Percentiles rank a stretch among this genome's conserved stretches.
These are phyloP conservation scores for Allantophomopsis lycopodina DNA, from an alignment of 2,329 filamentous ascomycete genomes.

Conservation along the genomic window DNA sequence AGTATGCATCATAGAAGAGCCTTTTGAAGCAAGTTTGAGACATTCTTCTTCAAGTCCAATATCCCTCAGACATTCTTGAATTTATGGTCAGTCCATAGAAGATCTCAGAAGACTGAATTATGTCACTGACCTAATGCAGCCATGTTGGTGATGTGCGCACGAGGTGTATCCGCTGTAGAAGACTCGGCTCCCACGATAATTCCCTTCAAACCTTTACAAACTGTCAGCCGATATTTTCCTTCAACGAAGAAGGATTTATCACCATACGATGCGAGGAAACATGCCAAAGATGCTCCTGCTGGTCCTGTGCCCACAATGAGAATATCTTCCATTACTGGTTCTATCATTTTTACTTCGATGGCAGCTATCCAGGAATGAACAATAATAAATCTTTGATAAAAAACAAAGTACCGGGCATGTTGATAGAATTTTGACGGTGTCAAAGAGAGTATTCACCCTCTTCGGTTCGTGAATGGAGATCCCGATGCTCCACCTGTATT, in stretches of 20 bases:
- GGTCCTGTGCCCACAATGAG: conserved; percentile 23
- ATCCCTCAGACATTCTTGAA: conserved; percentile 37
- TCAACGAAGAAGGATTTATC: conserved; percentile 1
- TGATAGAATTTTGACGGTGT: no score
- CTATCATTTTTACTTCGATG: no score
- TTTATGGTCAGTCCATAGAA: neutral
- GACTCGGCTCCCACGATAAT: conserved; percentile 33
- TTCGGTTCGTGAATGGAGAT: no score
- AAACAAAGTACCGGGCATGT: no score
- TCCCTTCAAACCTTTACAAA: conserved; percentile 27
- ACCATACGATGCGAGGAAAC: conserved; percentile 32
- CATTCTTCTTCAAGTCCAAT: conserved; percentile 31
- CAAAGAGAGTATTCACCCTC: no score
- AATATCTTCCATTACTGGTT: neutral
- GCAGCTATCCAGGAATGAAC: no score
- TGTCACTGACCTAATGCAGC: conserved; percentile 27
- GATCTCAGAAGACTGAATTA: neutral
- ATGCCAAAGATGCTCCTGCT: conserved; percentile 34
- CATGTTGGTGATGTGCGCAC: conserved; percentile 45
- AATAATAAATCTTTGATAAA: no score
- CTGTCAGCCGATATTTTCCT: neutral
- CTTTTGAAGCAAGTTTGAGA: conserved; percentile 20
- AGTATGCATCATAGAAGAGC: conserved; percentile 31
- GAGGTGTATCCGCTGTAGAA: conserved; percentile 35
- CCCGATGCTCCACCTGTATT: no score